These are phyloP conservation scores for Malus fusca DNA, from an alignment of 306 rosid genomes.

Conservation along the genomic window DNA sequence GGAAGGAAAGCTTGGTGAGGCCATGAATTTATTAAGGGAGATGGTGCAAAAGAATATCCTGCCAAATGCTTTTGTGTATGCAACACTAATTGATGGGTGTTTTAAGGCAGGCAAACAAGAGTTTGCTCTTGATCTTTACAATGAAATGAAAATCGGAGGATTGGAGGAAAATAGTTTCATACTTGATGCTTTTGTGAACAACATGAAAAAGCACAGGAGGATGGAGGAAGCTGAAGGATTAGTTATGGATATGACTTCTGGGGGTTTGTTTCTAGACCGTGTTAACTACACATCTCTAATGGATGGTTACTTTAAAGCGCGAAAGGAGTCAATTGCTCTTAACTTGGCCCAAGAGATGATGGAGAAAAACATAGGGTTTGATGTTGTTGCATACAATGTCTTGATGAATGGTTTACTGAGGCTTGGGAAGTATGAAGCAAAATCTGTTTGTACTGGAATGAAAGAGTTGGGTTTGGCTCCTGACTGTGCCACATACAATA, in stretches of 20 bases:
- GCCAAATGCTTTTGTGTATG: constrained; percentile 64
- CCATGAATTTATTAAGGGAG: constrained; percentile 45
- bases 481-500: constrained; percentile 66
- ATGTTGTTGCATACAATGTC: constrained; percentile 80
- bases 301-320: constrained; percentile 71
- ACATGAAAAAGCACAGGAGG: constrained; percentile 56
- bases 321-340: constrained; percentile 57
- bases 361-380: constrained; percentile 48
- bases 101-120: constrained; percentile 59
- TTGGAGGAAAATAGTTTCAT: constrained; percentile 51
- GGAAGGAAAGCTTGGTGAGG: constrained; percentile 69
- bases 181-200: constrained; percentile 69
- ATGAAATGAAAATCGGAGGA: constrained; percentile 60
- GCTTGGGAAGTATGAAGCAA: constrained; percentile 61
- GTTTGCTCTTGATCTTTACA: constrained; percentile 49
- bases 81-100: constrained; percentile 55
- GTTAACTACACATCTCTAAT: constrained; percentile 71
- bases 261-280: constrained; percentile 54
- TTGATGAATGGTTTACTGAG: constrained; percentile 64
- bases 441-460: constrained; percentile 55
- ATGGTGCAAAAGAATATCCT: constrained; percentile 47
- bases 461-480: constrained; percentile 68
- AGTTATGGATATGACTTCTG: constrained; percentile 49
- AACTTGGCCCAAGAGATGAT: constrained; percentile 66
- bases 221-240: constrained; percentile 61